phyloP scores from a whole-genome alignment of 2,329 filamentous ascomycete species.

The Furcasterigmium furcatum region DNA sequence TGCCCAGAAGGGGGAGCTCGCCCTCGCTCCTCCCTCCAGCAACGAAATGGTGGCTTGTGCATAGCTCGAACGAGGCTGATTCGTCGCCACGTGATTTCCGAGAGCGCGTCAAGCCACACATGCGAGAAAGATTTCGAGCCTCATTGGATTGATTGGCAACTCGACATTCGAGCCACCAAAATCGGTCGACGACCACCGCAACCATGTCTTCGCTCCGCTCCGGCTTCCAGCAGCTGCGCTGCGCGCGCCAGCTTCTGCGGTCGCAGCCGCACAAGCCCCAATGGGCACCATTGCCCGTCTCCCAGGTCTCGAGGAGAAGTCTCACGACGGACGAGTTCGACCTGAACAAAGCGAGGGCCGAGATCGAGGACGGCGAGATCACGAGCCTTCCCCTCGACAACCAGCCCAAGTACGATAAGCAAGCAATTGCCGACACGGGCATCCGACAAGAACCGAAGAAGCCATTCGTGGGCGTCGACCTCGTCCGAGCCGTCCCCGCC shows the following conservation, averaged over 20 bases:
- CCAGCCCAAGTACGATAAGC: background rate
- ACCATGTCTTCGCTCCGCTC: slow-evolving; percentile 31
- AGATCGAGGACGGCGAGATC: background rate
- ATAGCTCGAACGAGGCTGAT: background rate
- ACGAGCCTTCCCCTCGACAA: background rate
- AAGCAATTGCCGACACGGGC: background rate
- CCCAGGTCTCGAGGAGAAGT: slow-evolving; percentile 21
- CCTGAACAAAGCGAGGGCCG: background rate
- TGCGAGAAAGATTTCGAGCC: slow-evolving; percentile 11
- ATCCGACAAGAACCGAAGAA: slow-evolving; percentile 13
- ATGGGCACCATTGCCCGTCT: slow-evolving; percentile 14
- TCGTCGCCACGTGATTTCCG: background rate
- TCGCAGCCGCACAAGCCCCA: slow-evolving; percentile 23
- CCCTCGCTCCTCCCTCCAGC: too few relatives aligned
- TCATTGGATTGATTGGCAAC: slow-evolving; percentile 6
- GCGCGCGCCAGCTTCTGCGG: slow-evolving; percentile 23
- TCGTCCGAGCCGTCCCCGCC: slow-evolving; percentile 74
- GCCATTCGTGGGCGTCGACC: slow-evolving; percentile 29
- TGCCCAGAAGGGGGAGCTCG: slow-evolving; percentile 1
- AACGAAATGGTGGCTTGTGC: background rate
- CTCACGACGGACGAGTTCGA: slow-evolving; percentile 14
- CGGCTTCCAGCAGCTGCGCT: slow-evolving; percentile 31
- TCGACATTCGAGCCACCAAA: slow-evolving; percentile 6
- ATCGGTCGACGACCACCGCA: slow-evolving; percentile 1
- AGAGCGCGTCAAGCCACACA: background rate